A percentile compares a stretch with the other conserved stretches of the same genome.
These are phyloP conservation scores for Polyplosphaeria fusca DNA, from an alignment of 495 filamentous ascomycete species.

Conservation along the genomic window DNA sequence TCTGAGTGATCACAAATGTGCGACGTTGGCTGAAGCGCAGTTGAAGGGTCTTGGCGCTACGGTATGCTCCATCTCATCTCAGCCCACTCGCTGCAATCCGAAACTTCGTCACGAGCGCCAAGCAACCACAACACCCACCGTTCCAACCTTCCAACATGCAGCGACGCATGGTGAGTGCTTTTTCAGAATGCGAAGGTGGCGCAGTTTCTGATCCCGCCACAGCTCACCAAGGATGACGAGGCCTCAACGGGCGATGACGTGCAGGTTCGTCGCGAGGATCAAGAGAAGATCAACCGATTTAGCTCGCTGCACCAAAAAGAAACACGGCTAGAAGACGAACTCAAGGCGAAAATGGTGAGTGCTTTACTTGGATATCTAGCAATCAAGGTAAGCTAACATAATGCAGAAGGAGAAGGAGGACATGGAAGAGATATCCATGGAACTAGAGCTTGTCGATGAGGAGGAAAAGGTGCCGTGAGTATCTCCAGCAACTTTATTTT, in stretches of 20 bases:
- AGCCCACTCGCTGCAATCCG: too few relatives aligned
- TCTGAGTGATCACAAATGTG: too few relatives aligned
- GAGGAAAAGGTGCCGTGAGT: constrained; percentile 85
- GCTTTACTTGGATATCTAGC: neutral
- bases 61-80: too few relatives aligned
- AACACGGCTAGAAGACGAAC: constrained; percentile 68
- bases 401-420: constrained; percentile 96
- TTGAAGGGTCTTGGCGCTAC: too few relatives aligned
- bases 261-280: constrained; percentile 91
- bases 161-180: constrained; percentile 40
- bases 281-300: constrained; percentile 98
- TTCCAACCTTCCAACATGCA: constrained; percentile 37
- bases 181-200: neutral
- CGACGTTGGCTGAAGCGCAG: too few relatives aligned
- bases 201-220: constrained; percentile 3
- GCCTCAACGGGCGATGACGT: constrained; percentile 65
- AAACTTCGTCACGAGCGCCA: too few relatives aligned
- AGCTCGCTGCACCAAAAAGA: constrained; percentile 90
- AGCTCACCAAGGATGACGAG: constrained; percentile 95
- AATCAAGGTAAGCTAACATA: neutral
- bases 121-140: too few relatives aligned
- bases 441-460: constrained; percentile 93
- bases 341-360: constrained; percentile 77
- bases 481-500: neutral
- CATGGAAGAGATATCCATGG: constrained; percentile 83